Evolutionary conservation across 345 rosid genomes (phyloP).

Genomic region (Sisymbrium irio): DNA sequence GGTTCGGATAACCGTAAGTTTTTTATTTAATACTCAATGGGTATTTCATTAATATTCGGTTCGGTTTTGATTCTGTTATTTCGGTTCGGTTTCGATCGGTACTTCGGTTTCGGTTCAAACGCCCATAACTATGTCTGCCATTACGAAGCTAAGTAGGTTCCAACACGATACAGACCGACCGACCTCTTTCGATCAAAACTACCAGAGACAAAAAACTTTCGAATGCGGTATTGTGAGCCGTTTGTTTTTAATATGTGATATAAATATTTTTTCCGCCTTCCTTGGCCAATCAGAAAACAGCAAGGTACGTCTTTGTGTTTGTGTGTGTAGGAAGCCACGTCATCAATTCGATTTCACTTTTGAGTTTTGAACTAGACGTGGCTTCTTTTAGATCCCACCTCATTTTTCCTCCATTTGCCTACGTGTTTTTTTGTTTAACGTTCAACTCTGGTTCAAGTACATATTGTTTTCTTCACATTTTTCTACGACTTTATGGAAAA

Average conservation of each 20-base stretch:
- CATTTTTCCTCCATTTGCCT: no score
- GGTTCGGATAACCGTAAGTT: no score
- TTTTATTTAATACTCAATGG: no score
- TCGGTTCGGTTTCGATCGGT: no score
- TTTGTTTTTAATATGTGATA: neutral
- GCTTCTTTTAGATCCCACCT: conserved; percentile 15
- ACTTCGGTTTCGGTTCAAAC: no score
- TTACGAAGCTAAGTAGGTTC: conserved; percentile 12
- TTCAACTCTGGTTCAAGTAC: neutral
- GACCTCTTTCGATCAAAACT: neutral
- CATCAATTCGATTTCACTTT: neutral
- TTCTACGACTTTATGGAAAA: neutral
- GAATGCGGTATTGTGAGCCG: neutral
- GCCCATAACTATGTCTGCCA: no score
- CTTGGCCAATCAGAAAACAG: neutral
- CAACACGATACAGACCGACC: conserved; percentile 7
- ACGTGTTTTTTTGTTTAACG: neutral
- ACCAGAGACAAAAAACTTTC: neutral
- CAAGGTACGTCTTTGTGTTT: conserved; percentile 2
- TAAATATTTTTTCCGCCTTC: no score
- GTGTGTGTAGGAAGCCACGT: conserved; percentile 7
- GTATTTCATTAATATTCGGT: no score
- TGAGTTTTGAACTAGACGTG: conserved; percentile 25
- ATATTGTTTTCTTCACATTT: neutral
- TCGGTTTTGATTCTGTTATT: no score